phyloP scores from a whole-genome alignment of 2,329 filamentous ascomycete genomes.

The Aspergillus brasiliensis region DNA sequence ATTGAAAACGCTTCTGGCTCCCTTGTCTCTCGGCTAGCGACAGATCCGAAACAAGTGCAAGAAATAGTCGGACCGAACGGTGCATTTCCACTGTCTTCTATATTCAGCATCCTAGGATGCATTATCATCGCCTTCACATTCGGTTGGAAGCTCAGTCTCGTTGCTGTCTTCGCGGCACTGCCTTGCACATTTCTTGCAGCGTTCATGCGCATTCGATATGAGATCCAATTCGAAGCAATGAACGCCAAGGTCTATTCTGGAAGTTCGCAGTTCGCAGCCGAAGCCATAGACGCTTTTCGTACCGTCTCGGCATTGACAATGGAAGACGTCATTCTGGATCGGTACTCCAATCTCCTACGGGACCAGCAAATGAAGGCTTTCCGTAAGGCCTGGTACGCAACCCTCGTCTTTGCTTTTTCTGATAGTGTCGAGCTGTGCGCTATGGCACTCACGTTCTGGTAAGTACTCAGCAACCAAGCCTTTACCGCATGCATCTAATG shows the following conservation, averaged over 20 bases:
- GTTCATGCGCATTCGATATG: conserved; percentile 61
- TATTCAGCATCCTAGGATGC: conserved; percentile 67
- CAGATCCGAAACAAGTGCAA: conserved; percentile 53
- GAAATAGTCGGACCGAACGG: conserved; percentile 54
- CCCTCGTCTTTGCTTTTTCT: conserved; percentile 67
- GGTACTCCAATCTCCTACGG: conserved; percentile 62
- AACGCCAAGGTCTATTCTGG: conserved; percentile 69
- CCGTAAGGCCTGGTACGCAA: conserved; percentile 62
- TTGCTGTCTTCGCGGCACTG: conserved; percentile 63
- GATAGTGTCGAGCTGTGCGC: conserved; percentile 66
- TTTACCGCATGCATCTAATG: no score
- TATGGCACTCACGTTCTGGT: conserved; percentile 65
- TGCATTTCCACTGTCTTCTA: conserved; percentile 58
- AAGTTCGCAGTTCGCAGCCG: conserved; percentile 73
- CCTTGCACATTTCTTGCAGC: conserved; percentile 54
- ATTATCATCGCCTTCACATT: conserved; percentile 69
- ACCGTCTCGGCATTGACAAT: conserved; percentile 72
- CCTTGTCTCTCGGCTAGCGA: conserved; percentile 22
- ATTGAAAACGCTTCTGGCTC: conserved; percentile 16
- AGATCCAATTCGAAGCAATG: conserved; percentile 68
- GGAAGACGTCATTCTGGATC: conserved; percentile 64
- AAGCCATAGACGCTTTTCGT: conserved; percentile 72
- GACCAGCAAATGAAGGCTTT: conserved; percentile 63
- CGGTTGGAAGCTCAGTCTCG: conserved; percentile 75
- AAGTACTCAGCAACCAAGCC: conserved; percentile 2